These are phyloP conservation scores for Nepenthes mirabilis DNA, from an alignment of 148 eudicot species.

Conservation along the genomic window DNA sequence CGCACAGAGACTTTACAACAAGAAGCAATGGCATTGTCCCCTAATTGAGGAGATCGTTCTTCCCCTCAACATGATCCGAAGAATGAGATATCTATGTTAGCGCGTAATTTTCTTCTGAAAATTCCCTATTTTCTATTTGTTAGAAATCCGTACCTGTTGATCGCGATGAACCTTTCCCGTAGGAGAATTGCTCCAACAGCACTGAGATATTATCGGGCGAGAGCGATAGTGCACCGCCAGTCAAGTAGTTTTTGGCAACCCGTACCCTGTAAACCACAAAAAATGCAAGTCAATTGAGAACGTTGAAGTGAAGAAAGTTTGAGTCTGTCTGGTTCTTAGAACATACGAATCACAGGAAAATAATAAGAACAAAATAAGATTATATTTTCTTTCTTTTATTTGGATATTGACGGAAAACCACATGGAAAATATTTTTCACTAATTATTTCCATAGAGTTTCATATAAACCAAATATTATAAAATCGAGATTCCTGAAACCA, in stretches of 20 bases:
- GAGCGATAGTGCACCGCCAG: constrained; percentile 41
- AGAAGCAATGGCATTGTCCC: too few relatives aligned
- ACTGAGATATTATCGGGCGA: constrained; percentile 49
- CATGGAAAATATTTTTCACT: too few relatives aligned
- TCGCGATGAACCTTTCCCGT: constrained; percentile 16
- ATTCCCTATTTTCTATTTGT: constrained; percentile 7
- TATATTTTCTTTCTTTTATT: too few relatives aligned
- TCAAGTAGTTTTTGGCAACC: constrained; percentile 50
- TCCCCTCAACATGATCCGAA: neutral
- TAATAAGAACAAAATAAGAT: too few relatives aligned
- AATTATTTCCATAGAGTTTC: too few relatives aligned
- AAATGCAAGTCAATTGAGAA: constrained; percentile 5
- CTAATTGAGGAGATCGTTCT: neutral
- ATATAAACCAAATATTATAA: too few relatives aligned
- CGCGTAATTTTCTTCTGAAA: neutral
- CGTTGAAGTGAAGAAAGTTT: neutral
- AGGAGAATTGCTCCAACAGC: constrained; percentile 33
- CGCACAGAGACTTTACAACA: too few relatives aligned
- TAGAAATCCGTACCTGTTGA: neutral
- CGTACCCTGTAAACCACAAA: constrained; percentile 37
- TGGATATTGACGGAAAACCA: too few relatives aligned
- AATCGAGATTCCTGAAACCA: too few relatives aligned
- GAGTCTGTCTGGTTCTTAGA: too few relatives aligned
- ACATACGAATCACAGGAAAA: neutral
- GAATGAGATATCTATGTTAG: neutral